Evolutionary conservation across 2,329 filamentous ascomycete species (phyloP), one percentile per base, ranked within the genome.

Genomic region (Verticillium zaregamsianum): DNA sequence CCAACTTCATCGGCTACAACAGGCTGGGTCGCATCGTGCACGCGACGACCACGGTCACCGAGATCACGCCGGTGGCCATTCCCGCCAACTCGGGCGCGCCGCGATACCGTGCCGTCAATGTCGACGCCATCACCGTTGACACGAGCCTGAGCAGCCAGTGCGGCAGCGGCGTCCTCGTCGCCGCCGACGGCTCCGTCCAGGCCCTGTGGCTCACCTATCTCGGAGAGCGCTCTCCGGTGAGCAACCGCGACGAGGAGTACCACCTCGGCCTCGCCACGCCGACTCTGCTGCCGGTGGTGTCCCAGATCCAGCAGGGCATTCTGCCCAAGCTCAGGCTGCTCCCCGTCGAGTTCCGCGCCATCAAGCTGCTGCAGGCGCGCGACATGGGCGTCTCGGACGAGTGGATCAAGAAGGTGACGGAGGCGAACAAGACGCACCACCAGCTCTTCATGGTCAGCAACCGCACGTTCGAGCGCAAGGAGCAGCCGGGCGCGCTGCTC

Each of bases 391-490:
- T 98, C 1, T 92, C 91, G 0, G 93, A 98, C 69, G 90, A 96
- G 65, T 98, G 94, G 95, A 97, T 99, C 69, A 84, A 91, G 68
- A 90, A 92, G 75, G 94, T 97, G 2, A 89, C 95, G 59, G 82
- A 88, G 66, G 92, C 92, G 65, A 97, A 99, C 74, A 90, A 92
- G 45, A 89, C 95, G 58, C 91, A 93, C 62, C 95, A 99, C 72
- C 95, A 99, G 77, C 86, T 99, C 40, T 99, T 99, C 80, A 97
- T 99, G 91, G 92, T 99, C 33, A 90, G 92, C 69, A 99, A 99
- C 79, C 89, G 96, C 56, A 87, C 86, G 0, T 89, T 89, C 68
- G 86, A 88, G 74, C 81, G 85, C 15, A 73, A 77, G 57, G 76
- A 75, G 54, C 74, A 79, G 2, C 76, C 78, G 1, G 72, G 64